Evolutionary conservation across 1,139 yeast species (phyloP).

Genomic region (Nakaseomyces sp.): DNA sequence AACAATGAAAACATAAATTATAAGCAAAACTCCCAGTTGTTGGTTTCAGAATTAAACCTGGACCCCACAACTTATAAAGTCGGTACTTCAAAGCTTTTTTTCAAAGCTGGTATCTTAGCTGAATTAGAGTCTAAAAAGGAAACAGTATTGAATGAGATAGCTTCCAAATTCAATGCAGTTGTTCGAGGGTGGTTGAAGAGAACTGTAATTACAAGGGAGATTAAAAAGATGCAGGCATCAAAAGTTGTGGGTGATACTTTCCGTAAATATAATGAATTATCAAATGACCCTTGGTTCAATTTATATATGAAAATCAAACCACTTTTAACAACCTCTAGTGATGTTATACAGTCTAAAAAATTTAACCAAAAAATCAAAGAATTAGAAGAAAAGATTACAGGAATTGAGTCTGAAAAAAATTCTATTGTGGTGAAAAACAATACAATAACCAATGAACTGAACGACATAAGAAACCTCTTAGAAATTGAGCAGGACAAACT

Average conservation of each 20-base stretch:
- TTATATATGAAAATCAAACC: slow-evolving; percentile 70
- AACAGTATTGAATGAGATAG: slow-evolving; percentile 44
- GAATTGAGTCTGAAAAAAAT: slow-evolving; percentile 32
- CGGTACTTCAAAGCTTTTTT: slow-evolving; percentile 75
- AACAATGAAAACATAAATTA: slow-evolving; percentile 34
- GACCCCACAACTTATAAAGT: slow-evolving; percentile 64
- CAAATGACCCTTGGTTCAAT: slow-evolving; percentile 76
- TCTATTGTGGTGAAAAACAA: slow-evolving; percentile 28
- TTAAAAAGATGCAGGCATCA: slow-evolving; percentile 63
- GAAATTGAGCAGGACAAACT: slow-evolving; percentile 19
- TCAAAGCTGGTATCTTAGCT: slow-evolving; percentile 91
- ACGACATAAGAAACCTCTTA: slow-evolving; percentile 30
- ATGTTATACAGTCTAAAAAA: slow-evolving; percentile 46
- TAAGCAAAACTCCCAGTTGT: slow-evolving; percentile 59
- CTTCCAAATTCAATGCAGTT: slow-evolving; percentile 58
- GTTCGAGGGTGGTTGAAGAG: slow-evolving; percentile 60
- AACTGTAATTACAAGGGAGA: slow-evolving; percentile 39
- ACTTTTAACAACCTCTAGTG: slow-evolving; percentile 55
- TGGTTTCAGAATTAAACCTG: slow-evolving; percentile 52
- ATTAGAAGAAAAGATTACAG: slow-evolving; percentile 38
- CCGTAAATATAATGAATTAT: slow-evolving; percentile 42
- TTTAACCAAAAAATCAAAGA: slow-evolving; percentile 52
- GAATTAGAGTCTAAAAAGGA: slow-evolving; percentile 75
- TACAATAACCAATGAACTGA: slow-evolving; percentile 34
- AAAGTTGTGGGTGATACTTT: slow-evolving; percentile 60